Evolutionary conservation across 768 basidiomycete species (phyloP).

Genomic region (Mycena filopes): DNA sequence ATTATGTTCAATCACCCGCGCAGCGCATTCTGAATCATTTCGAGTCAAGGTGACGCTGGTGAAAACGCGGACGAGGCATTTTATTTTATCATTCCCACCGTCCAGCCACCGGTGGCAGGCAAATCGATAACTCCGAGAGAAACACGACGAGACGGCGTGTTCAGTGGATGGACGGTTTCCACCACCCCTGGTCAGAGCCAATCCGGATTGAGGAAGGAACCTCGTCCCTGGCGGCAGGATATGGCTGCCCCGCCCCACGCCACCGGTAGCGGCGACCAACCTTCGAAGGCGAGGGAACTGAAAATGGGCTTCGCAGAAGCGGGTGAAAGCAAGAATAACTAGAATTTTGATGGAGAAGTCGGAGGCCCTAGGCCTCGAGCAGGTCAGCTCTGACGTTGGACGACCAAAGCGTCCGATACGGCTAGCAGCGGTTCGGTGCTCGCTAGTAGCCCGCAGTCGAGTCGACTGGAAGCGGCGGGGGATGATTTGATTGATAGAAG

Average conservation of each 20-base stretch:
- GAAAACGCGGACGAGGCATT: conserved; percentile 22
- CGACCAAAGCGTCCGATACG: background rate
- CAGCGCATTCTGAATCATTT: too few relatives aligned
- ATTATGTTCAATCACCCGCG: background rate
- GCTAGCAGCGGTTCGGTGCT: background rate
- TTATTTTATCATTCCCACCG: conserved; percentile 18
- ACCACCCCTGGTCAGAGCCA: background rate
- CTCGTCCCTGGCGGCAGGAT: conserved; percentile 4
- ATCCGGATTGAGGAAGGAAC: background rate
- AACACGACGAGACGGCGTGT: conserved; percentile 23
- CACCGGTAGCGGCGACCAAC: conserved; percentile 12
- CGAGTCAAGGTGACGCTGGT: background rate
- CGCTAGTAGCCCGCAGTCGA: too few relatives aligned
- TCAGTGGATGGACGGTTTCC: conserved; percentile 8
- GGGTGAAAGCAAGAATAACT: conserved; percentile 10
- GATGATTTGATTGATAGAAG: conserved; percentile 5
- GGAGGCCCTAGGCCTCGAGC: conserved; percentile 3
- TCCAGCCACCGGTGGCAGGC: conserved; percentile 6
- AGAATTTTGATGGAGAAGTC: conserved; percentile 13
- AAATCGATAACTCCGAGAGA: conserved; percentile 23
- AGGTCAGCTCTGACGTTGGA: conserved; percentile 10
- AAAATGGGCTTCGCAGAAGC: background rate
- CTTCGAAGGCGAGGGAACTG: conserved; percentile 8
- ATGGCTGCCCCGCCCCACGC: conserved; percentile 13
- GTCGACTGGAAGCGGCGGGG: too few relatives aligned